These are phyloP conservation scores for Nicotiana tabacum DNA, from an alignment of 257 asterid genomes.

Conservation along the genomic window DNA sequence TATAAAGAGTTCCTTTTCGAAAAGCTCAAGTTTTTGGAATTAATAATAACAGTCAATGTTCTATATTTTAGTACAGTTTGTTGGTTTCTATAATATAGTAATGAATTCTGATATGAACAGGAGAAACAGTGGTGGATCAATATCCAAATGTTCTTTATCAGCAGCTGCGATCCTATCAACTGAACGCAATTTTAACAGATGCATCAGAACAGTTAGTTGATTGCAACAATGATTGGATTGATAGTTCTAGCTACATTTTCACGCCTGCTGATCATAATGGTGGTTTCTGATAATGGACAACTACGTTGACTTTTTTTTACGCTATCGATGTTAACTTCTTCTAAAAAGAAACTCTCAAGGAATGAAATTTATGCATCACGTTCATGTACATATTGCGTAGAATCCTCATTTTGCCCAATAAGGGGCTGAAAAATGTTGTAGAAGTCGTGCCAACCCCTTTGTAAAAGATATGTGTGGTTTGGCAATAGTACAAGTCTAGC, in stretches of 20 bases:
- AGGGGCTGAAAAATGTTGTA: slow-evolving; percentile 11
- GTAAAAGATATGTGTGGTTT: slow-evolving; percentile 19
- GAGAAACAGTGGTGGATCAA: slow-evolving; percentile 16
- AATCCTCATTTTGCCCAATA: background rate
- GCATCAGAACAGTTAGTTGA: slow-evolving; percentile 16
- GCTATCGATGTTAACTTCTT: background rate
- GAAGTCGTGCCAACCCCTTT: slow-evolving; percentile 19
- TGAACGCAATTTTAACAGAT: slow-evolving; percentile 10
- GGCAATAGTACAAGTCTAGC: slow-evolving; percentile 3
- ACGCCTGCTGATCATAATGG: background rate
- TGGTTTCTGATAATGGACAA: slow-evolving; percentile 11
- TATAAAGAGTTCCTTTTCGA: background rate
- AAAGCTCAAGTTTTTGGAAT: background rate
- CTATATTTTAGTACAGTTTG: background rate
- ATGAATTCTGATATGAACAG: background rate
- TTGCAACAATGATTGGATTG: slow-evolving; percentile 6
- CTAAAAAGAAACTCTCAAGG: background rate
- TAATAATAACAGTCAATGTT: background rate
- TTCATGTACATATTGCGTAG: background rate
- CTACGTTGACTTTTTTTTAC: background rate
- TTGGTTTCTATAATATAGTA: background rate
- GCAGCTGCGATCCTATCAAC: slow-evolving; percentile 2
- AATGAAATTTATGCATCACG: background rate
- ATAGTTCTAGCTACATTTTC: slow-evolving; percentile 8
- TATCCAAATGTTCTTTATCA: background rate